These are phyloP conservation scores for Penicillium sp. DNA, from an alignment of 2,329 filamentous ascomycete genomes.

Conservation along the genomic window DNA sequence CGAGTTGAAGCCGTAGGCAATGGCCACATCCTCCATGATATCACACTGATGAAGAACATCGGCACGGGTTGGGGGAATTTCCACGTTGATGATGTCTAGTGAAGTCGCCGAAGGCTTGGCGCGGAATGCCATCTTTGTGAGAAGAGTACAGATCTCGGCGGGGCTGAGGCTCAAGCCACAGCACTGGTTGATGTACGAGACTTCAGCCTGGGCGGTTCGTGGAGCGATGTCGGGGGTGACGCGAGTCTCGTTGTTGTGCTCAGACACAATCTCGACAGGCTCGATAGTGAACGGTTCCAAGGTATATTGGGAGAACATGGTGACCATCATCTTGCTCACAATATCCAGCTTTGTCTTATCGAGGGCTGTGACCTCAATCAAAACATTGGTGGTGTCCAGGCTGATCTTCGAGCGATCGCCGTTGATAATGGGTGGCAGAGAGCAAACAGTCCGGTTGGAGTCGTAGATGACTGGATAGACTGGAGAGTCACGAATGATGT, in stretches of 20 bases:
- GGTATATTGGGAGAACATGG: slow-evolving; percentile 96
- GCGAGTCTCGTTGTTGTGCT: slow-evolving; percentile 81
- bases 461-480: slow-evolving; percentile 97
- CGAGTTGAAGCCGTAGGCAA: slow-evolving; percentile 96
- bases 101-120: slow-evolving; percentile 70
- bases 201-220: slow-evolving; percentile 73
- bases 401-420: slow-evolving; percentile 95
- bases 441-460: slow-evolving; percentile 80
- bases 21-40: slow-evolving; percentile 97
- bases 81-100: slow-evolving; percentile 71
- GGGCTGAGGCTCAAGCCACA: slow-evolving; percentile 76
- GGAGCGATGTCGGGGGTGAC: slow-evolving; percentile 78
- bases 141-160: slow-evolving; percentile 70
- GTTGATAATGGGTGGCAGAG: slow-evolving; percentile 96
- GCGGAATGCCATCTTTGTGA: slow-evolving; percentile 85
- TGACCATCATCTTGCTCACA: slow-evolving; percentile 89
- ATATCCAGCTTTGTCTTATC: slow-evolving; percentile 96
- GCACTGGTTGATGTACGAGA: slow-evolving; percentile 91
- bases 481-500: slow-evolving; percentile 90
- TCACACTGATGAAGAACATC: slow-evolving; percentile 96
- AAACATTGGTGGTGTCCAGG: slow-evolving; percentile 83
- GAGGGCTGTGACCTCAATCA: slow-evolving; percentile 95
- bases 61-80: slow-evolving; percentile 82
- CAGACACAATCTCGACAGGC: slow-evolving; percentile 85
- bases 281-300: slow-evolving; percentile 87